phyloP scores from a whole-genome alignment of 2,329 filamentous ascomycete species.

The Colletotrichum melonis region DNA sequence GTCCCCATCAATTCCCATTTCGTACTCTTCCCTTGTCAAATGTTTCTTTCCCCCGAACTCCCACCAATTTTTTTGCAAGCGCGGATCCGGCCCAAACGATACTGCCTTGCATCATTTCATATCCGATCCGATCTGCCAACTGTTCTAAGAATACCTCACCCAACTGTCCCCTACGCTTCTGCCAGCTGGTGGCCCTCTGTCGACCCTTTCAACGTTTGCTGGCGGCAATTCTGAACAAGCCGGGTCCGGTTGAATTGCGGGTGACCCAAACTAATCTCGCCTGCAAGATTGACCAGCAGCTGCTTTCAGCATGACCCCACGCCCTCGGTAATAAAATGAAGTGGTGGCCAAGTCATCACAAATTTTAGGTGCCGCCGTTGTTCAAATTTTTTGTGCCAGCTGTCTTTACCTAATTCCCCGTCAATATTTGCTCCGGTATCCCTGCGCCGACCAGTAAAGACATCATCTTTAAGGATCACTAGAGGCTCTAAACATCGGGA shows the following conservation, averaged over 20 bases:
- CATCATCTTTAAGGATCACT: conserved; percentile 18
- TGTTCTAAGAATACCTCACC: conserved; percentile 34
- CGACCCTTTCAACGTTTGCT: background rate
- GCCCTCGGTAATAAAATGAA: conserved; percentile 33
- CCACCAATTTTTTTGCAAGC: conserved; percentile 23
- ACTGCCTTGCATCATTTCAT: conserved; percentile 34
- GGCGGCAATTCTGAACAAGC: conserved; percentile 21
- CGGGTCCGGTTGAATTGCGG: conserved; percentile 29
- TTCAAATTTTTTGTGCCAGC: conserved; percentile 26
- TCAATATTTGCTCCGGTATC: conserved; percentile 14
- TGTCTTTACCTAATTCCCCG: conserved; percentile 10
- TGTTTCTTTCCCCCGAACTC: conserved; percentile 35
- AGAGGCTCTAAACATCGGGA: conserved; percentile 7
- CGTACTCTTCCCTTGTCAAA: conserved; percentile 27
- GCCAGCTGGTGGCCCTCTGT: conserved; percentile 16
- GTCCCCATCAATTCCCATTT: conserved; percentile 25
- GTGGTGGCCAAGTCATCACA: conserved; percentile 26
- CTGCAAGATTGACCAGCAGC: conserved; percentile 30
- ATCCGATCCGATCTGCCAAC: conserved; percentile 37
- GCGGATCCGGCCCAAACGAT: conserved; percentile 35
- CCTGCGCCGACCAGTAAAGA: conserved; percentile 19
- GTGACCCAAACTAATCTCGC: conserved; percentile 35
- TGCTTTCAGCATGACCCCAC: conserved; percentile 33
- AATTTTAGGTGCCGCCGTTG: conserved; percentile 13
- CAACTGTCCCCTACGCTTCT: conserved; percentile 5